Conservation (phyloP, 164 flowering plant species). For the Taxillus chinensis region DNA sequence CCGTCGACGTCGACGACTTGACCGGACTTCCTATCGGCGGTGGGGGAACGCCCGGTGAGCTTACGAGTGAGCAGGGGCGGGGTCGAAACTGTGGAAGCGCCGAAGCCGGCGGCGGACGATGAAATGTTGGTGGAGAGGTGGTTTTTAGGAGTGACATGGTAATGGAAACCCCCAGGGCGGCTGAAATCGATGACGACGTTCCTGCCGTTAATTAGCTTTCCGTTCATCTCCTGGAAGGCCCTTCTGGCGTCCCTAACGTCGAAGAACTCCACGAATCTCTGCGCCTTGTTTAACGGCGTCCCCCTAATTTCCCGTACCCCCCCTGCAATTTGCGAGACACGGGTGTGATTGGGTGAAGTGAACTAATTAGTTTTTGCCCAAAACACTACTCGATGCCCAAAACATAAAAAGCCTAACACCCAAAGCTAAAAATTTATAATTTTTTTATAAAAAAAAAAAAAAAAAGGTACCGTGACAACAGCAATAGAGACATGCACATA, state of each 20-base stretch:
- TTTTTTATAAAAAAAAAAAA: no score
- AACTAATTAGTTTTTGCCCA: no score
- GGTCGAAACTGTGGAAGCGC: constrained; percentile 7
- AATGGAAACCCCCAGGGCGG: constrained; percentile 57
- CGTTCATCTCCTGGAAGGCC: constrained; percentile 62
- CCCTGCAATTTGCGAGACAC: constrained; percentile 25
- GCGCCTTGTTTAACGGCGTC: constrained; percentile 61
- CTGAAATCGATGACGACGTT: constrained; percentile 57
- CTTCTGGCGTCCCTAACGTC: constrained; percentile 67
- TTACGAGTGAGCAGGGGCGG: not conserved
- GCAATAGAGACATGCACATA: no score
- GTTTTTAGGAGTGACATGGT: no score
- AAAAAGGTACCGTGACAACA: no score
- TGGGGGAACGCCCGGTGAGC: not conserved
- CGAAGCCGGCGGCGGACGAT: constrained; percentile 2
- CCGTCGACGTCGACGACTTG: no score
- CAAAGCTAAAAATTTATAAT: no score
- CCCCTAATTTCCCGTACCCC: constrained; percentile 71
- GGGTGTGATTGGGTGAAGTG: no score
- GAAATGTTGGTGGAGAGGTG: constrained; percentile 3
- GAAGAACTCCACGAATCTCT: constrained; percentile 71
- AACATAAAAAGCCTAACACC: no score
- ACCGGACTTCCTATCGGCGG: not conserved
- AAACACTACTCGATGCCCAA: no score
- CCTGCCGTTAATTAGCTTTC: constrained; percentile 57